A percentile compares a stretch with the other conserved stretches of the same genome.
These are phyloP conservation scores for Metschnikowia kofuensis DNA, from an alignment of 805 yeast genomes.

Conservation along the genomic window DNA sequence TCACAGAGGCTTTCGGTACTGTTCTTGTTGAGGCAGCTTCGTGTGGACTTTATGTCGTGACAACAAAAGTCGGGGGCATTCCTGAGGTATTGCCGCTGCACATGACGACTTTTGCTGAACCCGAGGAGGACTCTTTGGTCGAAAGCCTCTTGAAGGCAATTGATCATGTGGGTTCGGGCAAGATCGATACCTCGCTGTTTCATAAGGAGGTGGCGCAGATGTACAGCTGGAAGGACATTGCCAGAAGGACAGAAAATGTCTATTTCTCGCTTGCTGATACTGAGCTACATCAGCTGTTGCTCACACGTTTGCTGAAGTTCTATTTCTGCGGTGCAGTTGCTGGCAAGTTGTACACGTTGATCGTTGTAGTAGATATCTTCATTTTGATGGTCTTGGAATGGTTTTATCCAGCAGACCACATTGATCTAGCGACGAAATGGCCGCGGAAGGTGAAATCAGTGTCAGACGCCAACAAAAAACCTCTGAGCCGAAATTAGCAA, in stretches of 20 bases:
- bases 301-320: conserved; percentile 59
- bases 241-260: conserved; percentile 78
- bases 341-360: conserved; percentile 75
- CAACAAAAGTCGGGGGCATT: conserved; percentile 95
- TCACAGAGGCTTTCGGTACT: conserved; percentile 98
- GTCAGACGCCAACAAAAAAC: neutral
- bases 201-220: conserved; percentile 74
- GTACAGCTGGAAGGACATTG: conserved; percentile 93
- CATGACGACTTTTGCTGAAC: conserved; percentile 90
- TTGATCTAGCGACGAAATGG: conserved; percentile 84
- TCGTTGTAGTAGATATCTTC: conserved; percentile 77
- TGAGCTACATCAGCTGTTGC: conserved; percentile 48
- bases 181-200: conserved; percentile 69
- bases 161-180: conserved; percentile 48
- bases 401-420: conserved; percentile 61
- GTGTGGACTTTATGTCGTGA: conserved; percentile 89
- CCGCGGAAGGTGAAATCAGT: conserved; percentile 36
- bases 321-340: conserved; percentile 80
- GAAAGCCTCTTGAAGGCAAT: conserved; percentile 74
- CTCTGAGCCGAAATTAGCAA: neutral
- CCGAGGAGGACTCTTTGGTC: conserved; percentile 81
- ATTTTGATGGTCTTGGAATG: conserved; percentile 62
- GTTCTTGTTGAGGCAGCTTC: conserved; percentile 97
- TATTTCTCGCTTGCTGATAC: conserved; percentile 51
- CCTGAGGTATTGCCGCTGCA: conserved; percentile 92